Base-by-base conservation (phyloP, 371 early-diverging fungal genomes). In the Syncephalastrum racemosum region DNA sequence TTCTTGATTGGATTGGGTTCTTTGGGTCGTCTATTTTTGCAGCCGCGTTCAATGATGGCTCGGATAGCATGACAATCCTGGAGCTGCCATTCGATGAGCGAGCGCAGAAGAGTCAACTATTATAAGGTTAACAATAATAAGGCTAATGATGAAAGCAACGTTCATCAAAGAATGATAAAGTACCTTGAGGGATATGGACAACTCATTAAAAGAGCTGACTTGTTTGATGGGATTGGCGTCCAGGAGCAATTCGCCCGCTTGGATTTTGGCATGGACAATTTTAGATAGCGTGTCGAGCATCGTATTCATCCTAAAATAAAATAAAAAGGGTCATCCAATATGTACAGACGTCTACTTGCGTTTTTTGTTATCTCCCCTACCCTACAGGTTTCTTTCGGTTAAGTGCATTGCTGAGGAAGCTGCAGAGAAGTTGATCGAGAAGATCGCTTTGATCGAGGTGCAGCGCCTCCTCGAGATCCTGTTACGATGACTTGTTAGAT, bases 21-120 rank as follows among this genome's bases (percentile, higher is more conserved):
- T 8, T 55, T 48, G 23, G 43, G 47, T 16, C 39, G 36, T 12
- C 47, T 58, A 31, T 47, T 58, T 18, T 50, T 22, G 22, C 52
- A 60, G 47, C 42, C 36, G 13, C 59, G 41, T 3, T 70, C 73
- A 7, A 76, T 52, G 1, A 65, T 59, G 4, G 57, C 31, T 50
- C 63, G 60, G 1, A 77, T 57, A 18, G 68, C 64, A 25, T 53
- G 46, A 39, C 74, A 65, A 22, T 77, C 77, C 53, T 73, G 71
- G 15, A 77, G 54, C 40, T 77, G 77, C 77, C 73, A 77, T 50
- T 77, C 77, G n/a, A 77, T 57, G 31, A 77, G 16, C 1, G 59
- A 60, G 15, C 62, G 58, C 50, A 77, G 43, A 19, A 77, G 20
- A 10, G 52, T 60, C 12, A 77, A 40, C 77, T 77, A 51, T 8